Conservation (phyloP, 768 basidiomycete species). For the Rhizopogon vinicolor region DNA sequence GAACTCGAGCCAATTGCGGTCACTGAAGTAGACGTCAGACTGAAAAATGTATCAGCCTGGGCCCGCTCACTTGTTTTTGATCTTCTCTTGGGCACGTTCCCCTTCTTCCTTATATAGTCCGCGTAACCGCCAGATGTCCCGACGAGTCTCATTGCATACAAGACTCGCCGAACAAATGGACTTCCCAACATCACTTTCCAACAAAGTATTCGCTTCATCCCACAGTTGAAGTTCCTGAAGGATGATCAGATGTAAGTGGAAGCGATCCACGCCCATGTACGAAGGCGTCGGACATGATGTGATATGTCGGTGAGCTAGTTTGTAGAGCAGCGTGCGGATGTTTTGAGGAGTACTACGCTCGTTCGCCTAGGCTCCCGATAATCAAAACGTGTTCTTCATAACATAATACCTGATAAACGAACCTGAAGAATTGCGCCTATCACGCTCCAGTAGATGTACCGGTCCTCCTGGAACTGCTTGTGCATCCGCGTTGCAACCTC, state of each 20-base stretch:
- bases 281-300: conserved; percentile 59
- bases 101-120: conserved; percentile 60
- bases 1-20: conserved; percentile 87
- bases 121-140: conserved; percentile 60
- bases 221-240: conserved; percentile 63
- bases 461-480: conserved; percentile 79
- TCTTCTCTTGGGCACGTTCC: conserved; percentile 51
- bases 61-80: conserved; percentile 47
- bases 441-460: conserved; percentile 80
- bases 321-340: conserved; percentile 67
- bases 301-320: conserved; percentile 73
- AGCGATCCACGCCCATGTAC: conserved; percentile 66
- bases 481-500: conserved; percentile 79
- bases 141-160: conserved; percentile 69
- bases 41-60: conserved; percentile 4
- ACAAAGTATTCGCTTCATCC: conserved; percentile 65
- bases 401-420: neutral
- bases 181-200: conserved; percentile 66
- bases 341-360: conserved; percentile 55
- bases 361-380: conserved; percentile 50
- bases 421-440: conserved; percentile 81
- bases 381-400: neutral
- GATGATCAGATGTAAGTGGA: conserved; percentile 70
- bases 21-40: conserved; percentile 38
- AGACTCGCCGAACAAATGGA: conserved; percentile 66